A percentile compares a stretch with the other conserved stretches of the same genome.
Evolutionary conservation across 805 yeast genomes (phyloP).

Genomic region (Ogataea trehalophila): DNA sequence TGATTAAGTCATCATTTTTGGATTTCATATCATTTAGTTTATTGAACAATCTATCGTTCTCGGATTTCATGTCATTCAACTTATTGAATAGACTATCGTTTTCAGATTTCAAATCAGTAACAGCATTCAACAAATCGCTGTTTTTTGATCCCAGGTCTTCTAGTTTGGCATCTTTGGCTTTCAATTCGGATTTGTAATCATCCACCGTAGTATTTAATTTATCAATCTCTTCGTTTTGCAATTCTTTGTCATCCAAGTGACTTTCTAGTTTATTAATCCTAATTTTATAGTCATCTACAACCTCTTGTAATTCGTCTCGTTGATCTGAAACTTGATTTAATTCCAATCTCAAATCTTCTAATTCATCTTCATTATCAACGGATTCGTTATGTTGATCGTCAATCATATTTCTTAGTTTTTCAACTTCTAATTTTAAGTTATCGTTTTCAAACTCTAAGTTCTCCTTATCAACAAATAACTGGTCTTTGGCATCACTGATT

Average conservation of each 20-base stretch:
- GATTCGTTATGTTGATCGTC: constrained; percentile 4
- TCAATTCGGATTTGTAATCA: constrained; percentile 8
- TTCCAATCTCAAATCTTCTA: constrained; percentile 11
- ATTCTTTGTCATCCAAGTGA: constrained; percentile 1
- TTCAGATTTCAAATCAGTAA: too few species aligned
- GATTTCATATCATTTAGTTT: constrained; percentile 8
- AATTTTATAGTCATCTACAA: constrained; percentile 7
- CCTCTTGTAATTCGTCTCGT: constrained; percentile 12
- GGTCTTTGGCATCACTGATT: constrained; percentile 6
- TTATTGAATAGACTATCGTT: constrained; percentile 7
- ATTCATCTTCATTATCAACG: constrained; percentile 6
- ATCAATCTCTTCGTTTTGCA: background rate
- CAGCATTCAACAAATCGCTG: too few species aligned
- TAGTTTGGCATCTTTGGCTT: constrained; percentile 7
- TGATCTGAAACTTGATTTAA: constrained; percentile 6
- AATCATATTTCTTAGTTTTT: constrained; percentile 2
- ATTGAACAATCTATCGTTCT: constrained; percentile 26
- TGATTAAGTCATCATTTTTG: background rate
- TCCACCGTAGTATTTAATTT: background rate
- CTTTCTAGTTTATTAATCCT: constrained; percentile 3
- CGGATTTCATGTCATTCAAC: constrained; percentile 16
- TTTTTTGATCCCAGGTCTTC: constrained; percentile 11
- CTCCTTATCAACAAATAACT: background rate
- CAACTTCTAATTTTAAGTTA: background rate
- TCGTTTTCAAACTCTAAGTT: constrained; percentile 1